A percentile compares a stretch with the other conserved stretches of the same genome.
phyloP scores from a whole-genome alignment of 208 protist species.

The Herpetomonas samuelpessoai region DNA sequence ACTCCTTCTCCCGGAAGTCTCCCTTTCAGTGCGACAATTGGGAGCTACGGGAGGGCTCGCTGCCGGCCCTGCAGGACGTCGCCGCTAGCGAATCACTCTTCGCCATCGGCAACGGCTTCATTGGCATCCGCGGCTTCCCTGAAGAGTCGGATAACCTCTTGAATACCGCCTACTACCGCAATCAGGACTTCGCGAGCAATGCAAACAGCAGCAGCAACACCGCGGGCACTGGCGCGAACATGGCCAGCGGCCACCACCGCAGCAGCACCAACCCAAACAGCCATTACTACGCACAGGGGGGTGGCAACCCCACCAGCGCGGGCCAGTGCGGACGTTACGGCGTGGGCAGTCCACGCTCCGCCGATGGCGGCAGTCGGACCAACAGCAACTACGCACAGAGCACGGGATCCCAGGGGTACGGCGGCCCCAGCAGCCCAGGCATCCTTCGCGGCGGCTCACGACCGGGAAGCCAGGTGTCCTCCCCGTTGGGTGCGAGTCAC shows the following conservation, averaged over 20 bases:
- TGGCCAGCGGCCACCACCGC: neutral
- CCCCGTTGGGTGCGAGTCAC: too few relatives aligned
- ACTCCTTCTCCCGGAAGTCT: slow-evolving; percentile 8
- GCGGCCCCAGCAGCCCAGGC: neutral
- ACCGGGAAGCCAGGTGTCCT: neutral
- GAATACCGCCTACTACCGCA: slow-evolving; percentile 14
- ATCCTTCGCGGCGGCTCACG: neutral
- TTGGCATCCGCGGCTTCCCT: slow-evolving; percentile 74
- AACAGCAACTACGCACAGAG: neutral
- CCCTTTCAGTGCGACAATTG: slow-evolving; percentile 40
- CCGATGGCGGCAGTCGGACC: neutral
- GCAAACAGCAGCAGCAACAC: slow-evolving; percentile 6
- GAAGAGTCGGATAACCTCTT: slow-evolving; percentile 46
- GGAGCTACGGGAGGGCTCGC: slow-evolving; percentile 58
- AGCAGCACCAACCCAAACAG: too few relatives aligned
- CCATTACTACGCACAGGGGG: too few relatives aligned
- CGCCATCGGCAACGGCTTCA: slow-evolving; percentile 75
- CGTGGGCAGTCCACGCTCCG: neutral
- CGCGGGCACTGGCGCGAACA: neutral
- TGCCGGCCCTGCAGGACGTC: slow-evolving; percentile 36
- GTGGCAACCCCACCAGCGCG: too few relatives aligned
- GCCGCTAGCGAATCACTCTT: slow-evolving; percentile 80
- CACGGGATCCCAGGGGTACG: neutral
- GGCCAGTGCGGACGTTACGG: too few relatives aligned
- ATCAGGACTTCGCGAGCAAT: slow-evolving; percentile 13